Percentiles rank a stretch among this genome's conserved stretches.
Evolutionary conservation across 164 flowering plant species (phyloP).

Genomic region (Piper longum): DNA sequence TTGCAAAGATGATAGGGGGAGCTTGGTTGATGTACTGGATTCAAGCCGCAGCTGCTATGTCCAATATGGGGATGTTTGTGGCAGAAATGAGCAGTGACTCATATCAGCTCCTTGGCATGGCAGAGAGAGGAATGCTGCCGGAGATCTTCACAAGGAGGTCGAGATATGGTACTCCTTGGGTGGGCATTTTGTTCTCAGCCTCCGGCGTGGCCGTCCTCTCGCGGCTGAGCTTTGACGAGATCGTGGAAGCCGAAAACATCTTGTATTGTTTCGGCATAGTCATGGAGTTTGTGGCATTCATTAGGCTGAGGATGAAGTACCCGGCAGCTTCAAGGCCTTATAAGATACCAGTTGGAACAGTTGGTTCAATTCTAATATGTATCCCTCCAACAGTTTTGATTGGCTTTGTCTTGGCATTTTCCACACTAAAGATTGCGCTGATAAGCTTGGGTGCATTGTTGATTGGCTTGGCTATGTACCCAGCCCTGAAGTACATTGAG

Average conservation of each 20-base stretch:
- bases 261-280: too few relatives aligned
- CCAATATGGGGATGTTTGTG: slow-evolving; percentile 6
- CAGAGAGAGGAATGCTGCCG: slow-evolving; percentile 5
- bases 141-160: not conserved
- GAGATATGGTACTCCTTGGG: too few relatives aligned
- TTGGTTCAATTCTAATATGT: not conserved
- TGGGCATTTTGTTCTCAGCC: too few relatives aligned
- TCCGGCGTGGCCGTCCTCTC: too few relatives aligned
- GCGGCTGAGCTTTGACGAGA: too few relatives aligned
- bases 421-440: slow-evolving; percentile 2
- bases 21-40: slow-evolving; percentile 4
- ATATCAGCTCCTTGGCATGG: slow-evolving; percentile 6
- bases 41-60: not conserved
- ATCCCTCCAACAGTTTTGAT: slow-evolving; percentile 5
- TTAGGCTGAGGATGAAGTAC: not conserved
- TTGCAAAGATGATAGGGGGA: slow-evolving; percentile 5
- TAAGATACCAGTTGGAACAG: slow-evolving; percentile 3
- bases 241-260: too few relatives aligned
- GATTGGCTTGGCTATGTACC: slow-evolving; percentile 1
- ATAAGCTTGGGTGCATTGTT: slow-evolving; percentile 2
- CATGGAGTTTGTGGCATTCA: slow-evolving; percentile 4
- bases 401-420: slow-evolving; percentile 1
- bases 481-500: not conserved
- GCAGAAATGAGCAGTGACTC: slow-evolving; percentile 8
- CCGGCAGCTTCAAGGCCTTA: slow-evolving; percentile 5